These are phyloP conservation scores for Amphicarpaea edgeworthii DNA, from an alignment of 306 rosid genomes.

Conservation along the genomic window DNA sequence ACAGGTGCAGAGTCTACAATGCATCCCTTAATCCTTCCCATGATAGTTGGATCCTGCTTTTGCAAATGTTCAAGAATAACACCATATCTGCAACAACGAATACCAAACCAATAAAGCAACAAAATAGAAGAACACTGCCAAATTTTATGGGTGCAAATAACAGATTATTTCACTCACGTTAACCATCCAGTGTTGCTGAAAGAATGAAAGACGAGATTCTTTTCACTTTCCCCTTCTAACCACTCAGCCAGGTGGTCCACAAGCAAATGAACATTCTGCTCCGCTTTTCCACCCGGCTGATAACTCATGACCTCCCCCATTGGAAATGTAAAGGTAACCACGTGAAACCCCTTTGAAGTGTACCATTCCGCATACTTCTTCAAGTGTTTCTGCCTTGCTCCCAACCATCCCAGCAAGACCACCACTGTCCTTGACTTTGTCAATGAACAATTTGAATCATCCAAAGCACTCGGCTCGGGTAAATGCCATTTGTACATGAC, in stretches of 20 bases:
- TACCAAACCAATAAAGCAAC: slow-evolving; percentile 33
- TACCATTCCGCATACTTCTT: slow-evolving; percentile 93
- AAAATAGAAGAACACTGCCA: slow-evolving; percentile 23
- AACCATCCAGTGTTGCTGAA: slow-evolving; percentile 99
- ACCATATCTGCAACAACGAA: slow-evolving; percentile 72
- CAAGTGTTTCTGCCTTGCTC: slow-evolving; percentile 95
- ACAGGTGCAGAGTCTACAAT: slow-evolving; percentile 98
- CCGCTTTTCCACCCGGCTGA: slow-evolving; percentile 85
- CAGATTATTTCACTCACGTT: slow-evolving; percentile 62
- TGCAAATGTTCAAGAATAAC: slow-evolving; percentile 80
- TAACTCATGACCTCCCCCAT: slow-evolving; percentile 81
- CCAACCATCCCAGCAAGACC: slow-evolving; percentile 95
- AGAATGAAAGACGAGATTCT: slow-evolving; percentile 91
- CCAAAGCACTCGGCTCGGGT: slow-evolving; percentile 68
- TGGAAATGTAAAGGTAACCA: slow-evolving; percentile 89
- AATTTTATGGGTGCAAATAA: neutral
- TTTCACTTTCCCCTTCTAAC: slow-evolving; percentile 88
- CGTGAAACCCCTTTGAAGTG: slow-evolving; percentile 90
- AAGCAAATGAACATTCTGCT: slow-evolving; percentile 76
- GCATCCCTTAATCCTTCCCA: slow-evolving; percentile 84
- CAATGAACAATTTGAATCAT: slow-evolving; percentile 55
- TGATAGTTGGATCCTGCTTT: slow-evolving; percentile 63
- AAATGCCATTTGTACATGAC: slow-evolving; percentile 93
- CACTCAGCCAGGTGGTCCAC: slow-evolving; percentile 87
- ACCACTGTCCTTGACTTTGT: slow-evolving; percentile 85